Evolutionary conservation across 192 early-diverging fungal species (phyloP), one percentile per base, ranked within the genome.

Genomic region (Mortierella alpina): DNA sequence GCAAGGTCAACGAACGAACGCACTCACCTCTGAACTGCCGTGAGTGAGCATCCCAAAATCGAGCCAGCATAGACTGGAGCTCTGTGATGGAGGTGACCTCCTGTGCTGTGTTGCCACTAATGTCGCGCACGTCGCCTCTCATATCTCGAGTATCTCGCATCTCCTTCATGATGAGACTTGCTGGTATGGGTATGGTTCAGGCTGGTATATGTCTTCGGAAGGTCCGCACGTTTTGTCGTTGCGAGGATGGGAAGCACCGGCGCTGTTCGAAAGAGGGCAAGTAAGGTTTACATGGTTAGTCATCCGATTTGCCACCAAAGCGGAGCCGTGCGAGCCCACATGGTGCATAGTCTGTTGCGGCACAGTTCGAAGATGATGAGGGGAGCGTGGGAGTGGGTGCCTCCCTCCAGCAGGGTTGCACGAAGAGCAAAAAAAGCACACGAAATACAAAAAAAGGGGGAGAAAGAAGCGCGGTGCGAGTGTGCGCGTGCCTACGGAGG

Each of bases 31-130:
- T 80, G 55, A 80, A 80, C 20, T 80, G 77, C 6, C 70, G 51
- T 13, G 77, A 80, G 17, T 80, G 77, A 41, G 77, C 77, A 15
- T 80, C 77, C 77, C 77, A 80, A 46, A 80, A 80, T 23, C 77
- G 77, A 14, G 77, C 54, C 13, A 80, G 65, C 70, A 72, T 80
- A 7, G 77, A 14, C 70, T 80, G 77, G 2, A 80, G 77, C 14
- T 80, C 77, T 49, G 70, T 68, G 15, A 80, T 70, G 58, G 77
- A 80, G 13, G 63, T 80, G 13, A 80, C 70, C 48, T 80, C 77
- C 48, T 80, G 77, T 62, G 77, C 65, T 14, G 77, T 80, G 42
- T 80, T 80, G 17, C 59, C 59, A 44, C 68, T 80, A 18, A 80
- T 80, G 40, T 80, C 77, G 72, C 73, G 63, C 63, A 73, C 52